A percentile compares a stretch with the other conserved stretches of the same genome.
These are phyloP conservation scores for Rubia yunnanensis DNA, from an alignment of 257 asterid genomes.

Conservation along the genomic window DNA sequence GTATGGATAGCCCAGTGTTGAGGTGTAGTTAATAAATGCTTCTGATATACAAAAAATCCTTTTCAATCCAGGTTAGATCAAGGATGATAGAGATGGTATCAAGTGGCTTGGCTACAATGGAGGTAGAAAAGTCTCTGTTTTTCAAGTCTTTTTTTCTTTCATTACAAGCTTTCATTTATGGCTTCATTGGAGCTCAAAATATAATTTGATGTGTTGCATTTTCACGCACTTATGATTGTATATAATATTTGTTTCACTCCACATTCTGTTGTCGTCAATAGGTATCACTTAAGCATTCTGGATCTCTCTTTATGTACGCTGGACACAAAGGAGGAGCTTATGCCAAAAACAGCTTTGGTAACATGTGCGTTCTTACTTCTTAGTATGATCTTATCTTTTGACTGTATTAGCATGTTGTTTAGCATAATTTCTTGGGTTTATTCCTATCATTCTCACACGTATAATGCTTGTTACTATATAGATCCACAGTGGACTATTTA, in stretches of 20 bases:
- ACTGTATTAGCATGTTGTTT: not conserved
- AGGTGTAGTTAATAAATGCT: not conserved
- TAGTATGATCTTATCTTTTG: conserved; percentile 4
- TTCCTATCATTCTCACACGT: not conserved
- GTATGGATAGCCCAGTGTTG: not conserved
- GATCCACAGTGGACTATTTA: not conserved
- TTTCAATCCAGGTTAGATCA: conserved; percentile 48
- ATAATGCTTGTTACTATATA: not conserved
- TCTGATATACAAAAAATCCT: not conserved
- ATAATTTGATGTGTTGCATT: not conserved
- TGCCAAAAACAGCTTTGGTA: conserved; percentile 95
- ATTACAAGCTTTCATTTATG: conserved; percentile 3
- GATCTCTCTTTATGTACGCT: conserved; percentile 98
- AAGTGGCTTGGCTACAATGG: conserved; percentile 79
- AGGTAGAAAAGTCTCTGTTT: conserved; percentile 38
- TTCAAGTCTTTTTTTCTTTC: conserved; percentile 9
- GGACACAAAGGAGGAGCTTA: conserved; percentile 96
- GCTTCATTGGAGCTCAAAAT: conserved; percentile 7
- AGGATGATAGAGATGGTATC: conserved; percentile 92
- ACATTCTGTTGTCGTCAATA: conserved; percentile 19
- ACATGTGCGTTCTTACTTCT: conserved; percentile 47
- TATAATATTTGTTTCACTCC: not conserved
- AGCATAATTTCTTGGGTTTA: not conserved
- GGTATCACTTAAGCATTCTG: conserved; percentile 98
- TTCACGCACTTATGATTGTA: not conserved